Evolutionary conservation across 1,284 basidiomycete genomes (phyloP).

Genomic region (Ganoderma boninense): DNA sequence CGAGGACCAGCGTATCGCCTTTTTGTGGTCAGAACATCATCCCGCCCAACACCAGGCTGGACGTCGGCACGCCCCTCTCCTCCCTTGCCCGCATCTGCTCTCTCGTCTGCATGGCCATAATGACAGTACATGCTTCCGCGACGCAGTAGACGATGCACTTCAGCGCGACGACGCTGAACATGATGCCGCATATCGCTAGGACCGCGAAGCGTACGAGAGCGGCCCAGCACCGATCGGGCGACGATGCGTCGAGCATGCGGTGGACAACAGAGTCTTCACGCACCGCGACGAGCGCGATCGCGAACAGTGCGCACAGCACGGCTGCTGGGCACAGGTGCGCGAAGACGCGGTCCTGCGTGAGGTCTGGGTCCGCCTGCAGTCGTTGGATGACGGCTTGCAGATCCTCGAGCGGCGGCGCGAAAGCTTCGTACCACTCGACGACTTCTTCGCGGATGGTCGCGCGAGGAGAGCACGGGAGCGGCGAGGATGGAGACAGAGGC

Average conservation of each 20-base stretch:
- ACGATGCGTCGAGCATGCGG: constrained; percentile 23
- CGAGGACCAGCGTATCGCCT: too few species aligned
- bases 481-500: background rate
- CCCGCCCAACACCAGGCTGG: constrained; percentile 3
- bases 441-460: constrained; percentile 16
- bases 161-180: constrained; percentile 17
- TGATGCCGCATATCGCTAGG: constrained; percentile 13
- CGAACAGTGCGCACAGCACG: constrained; percentile 28
- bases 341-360: constrained; percentile 31
- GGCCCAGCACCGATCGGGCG: constrained; percentile 1
- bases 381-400: constrained; percentile 27
- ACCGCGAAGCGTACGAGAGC: constrained; percentile 13
- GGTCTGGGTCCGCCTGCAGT: constrained; percentile 23
- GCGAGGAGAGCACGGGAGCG: constrained; percentile 1
- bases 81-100: constrained; percentile 7
- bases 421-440: constrained; percentile 25
- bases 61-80: constrained; percentile 21
- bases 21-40: too few species aligned
- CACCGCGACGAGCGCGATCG: constrained; percentile 25
- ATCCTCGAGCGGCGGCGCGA: constrained; percentile 29
- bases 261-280: constrained; percentile 30
- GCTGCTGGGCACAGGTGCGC: constrained; percentile 24
- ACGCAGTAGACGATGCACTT: constrained; percentile 26
- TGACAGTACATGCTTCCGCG: constrained; percentile 15
- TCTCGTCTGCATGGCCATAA: constrained; percentile 16